Percentiles rank a stretch among this genome's conserved stretches.
Conservation (phyloP, 805 yeast genomes). For the Saccharomycopsis sp. region DNA sequence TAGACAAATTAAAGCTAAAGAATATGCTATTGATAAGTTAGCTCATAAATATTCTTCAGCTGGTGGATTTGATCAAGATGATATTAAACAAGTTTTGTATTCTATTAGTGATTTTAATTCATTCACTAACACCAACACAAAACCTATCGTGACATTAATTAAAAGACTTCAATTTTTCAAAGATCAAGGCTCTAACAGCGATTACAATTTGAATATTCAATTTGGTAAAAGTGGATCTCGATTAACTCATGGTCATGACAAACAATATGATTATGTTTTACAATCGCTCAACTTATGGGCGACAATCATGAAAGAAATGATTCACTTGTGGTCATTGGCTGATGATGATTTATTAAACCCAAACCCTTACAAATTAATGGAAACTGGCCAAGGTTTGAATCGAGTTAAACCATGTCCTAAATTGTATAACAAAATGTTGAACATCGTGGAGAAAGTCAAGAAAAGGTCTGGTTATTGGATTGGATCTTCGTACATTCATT, state of each 20-base stretch:
- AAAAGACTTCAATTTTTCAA: constrained; percentile 43
- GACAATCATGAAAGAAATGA: constrained; percentile 70
- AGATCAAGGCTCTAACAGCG: constrained; percentile 34
- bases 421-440: constrained; percentile 63
- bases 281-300: constrained; percentile 76
- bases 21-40: constrained; percentile 56
- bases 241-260: constrained; percentile 63
- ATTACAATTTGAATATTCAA: constrained; percentile 51
- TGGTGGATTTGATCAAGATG: constrained; percentile 45
- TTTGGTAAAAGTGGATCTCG: constrained; percentile 66
- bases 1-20: constrained; percentile 57
- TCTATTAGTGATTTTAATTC: constrained; percentile 77
- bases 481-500: constrained; percentile 72
- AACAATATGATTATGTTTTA: constrained; percentile 67
- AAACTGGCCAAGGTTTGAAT: constrained; percentile 79
- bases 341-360: constrained; percentile 63
- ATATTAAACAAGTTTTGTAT: constrained; percentile 62
- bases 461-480: constrained; percentile 61
- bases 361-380: constrained; percentile 46
- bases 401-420: constrained; percentile 70
- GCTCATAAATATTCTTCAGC: constrained; percentile 40
- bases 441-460: constrained; percentile 60
- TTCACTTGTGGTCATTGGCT: constrained; percentile 68
- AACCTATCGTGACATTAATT: constrained; percentile 60
- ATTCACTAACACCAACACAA: constrained; percentile 59